A percentile compares a stretch with the other conserved stretches of the same genome.
These are phyloP conservation scores for Sarocladiaceae sp. DNA, from an alignment of 2,329 filamentous ascomycete genomes.

Conservation along the genomic window DNA sequence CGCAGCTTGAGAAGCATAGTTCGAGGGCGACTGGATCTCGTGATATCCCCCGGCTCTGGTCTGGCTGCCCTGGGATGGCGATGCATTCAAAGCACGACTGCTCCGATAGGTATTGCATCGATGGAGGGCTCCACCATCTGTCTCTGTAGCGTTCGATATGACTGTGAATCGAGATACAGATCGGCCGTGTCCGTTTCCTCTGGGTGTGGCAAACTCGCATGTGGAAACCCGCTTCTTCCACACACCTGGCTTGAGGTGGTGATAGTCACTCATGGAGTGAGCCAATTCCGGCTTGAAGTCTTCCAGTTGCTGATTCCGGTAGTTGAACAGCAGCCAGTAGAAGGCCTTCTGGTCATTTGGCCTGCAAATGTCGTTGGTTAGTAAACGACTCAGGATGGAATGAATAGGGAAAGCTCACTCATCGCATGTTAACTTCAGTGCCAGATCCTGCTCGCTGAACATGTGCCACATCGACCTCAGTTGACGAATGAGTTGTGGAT, in stretches of 20 bases:
- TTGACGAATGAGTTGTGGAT: slow-evolving; percentile 75
- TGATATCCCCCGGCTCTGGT: slow-evolving; percentile 65
- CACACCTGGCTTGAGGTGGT: slow-evolving; percentile 59
- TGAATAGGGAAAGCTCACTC: slow-evolving; percentile 42
- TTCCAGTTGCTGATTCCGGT: slow-evolving; percentile 77
- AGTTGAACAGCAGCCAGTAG: slow-evolving; percentile 77
- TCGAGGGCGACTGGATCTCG: slow-evolving; percentile 26
- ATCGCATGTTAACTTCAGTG: slow-evolving; percentile 58
- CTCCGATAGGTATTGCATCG: slow-evolving; percentile 84
- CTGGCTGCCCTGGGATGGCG: slow-evolving; percentile 47
- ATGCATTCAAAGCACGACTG: slow-evolving; percentile 43
- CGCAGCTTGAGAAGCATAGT: slow-evolving; percentile 20
- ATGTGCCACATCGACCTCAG: slow-evolving; percentile 89
- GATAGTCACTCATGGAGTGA: slow-evolving; percentile 88
- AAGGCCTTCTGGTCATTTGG: slow-evolving; percentile 90
- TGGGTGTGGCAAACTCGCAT: slow-evolving; percentile 48
- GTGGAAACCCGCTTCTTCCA: slow-evolving; percentile 58
- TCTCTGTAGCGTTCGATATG: slow-evolving; percentile 54
- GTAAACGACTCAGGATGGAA: background rate
- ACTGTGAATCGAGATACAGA: slow-evolving; percentile 58
- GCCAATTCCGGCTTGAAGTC: slow-evolving; percentile 75
- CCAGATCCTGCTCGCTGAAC: slow-evolving; percentile 65
- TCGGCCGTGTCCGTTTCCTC: slow-evolving; percentile 40
- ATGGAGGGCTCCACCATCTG: slow-evolving; percentile 41
- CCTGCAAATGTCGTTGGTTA: slow-evolving; percentile 37